Base-by-base conservation (phyloP, 768 basidiomycete species). In the Hygrophorus pudorinus region DNA sequence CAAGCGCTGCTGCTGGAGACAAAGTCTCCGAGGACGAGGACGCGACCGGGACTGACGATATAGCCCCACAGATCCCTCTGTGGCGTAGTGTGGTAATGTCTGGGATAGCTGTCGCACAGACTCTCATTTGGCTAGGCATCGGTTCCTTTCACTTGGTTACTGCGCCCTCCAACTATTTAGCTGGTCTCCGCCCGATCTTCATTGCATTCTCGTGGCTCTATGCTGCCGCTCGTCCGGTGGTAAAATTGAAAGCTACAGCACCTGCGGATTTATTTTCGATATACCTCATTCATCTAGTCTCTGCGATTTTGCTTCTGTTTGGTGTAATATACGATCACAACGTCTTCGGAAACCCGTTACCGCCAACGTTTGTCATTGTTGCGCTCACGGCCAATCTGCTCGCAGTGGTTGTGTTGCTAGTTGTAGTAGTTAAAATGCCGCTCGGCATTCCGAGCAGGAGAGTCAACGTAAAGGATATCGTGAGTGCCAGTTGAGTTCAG, bases 141-240 rank as follows among this genome's bases (percentile, higher is more conserved):
- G 78, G 74, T n/a, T 73, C 75, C 5, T 87, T 75, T 56, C 53
- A 54, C 12, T 50, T 79, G 12, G 65, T 72, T n/a, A 61, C 60
- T 31, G 58, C 69, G 16, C 45, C 54, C 0, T 42, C 54, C 16
- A 51, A 52, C 21, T 44, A 53, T 1, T 70, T 70, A 65, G 50
- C 44, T 11, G 66, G 60, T 13, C 46, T 69, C 2, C 64, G 64
- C 5, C 62, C 70, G 0, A 61, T 81, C 38, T 54, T 81, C 24
- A 53, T 75, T 18, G 75, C 77, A 0, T 48, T 62, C 0, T 64
- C 76, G 3, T 89, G 87, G 87, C 57, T 83, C 31, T 87, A 85
- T 51, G 76, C 80, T 1, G 60, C 75, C 14, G 51, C 70, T 16
- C 75, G 77, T 37, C 76, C 81, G 1, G 61, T 81, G 11, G 53